phyloP scores from a whole-genome alignment of 257 asterid genomes.

The Lithospermum erythrorhizon region DNA sequence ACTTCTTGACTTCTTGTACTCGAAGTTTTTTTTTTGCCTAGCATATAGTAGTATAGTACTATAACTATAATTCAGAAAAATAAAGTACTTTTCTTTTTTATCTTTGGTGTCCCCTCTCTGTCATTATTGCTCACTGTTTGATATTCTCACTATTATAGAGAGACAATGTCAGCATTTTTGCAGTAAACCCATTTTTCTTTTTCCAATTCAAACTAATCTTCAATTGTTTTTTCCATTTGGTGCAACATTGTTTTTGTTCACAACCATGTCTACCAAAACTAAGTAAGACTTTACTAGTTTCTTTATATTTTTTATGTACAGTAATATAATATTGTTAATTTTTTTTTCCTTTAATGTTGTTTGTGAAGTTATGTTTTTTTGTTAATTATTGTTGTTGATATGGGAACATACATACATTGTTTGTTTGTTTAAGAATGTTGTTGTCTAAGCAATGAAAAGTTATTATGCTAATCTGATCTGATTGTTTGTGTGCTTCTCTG shows the following conservation, averaged over 20 bases:
- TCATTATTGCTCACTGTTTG: background rate
- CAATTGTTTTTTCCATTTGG: background rate
- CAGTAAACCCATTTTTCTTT: conserved; percentile 1
- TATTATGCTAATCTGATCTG: no score
- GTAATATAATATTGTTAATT: conserved; percentile 16
- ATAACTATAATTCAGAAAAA: background rate
- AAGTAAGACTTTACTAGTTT: conserved; percentile 42
- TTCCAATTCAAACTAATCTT: conserved; percentile 1
- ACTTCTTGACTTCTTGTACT: no score
- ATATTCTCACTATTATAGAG: background rate
- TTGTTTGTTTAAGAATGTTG: background rate
- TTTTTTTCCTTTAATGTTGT: conserved; percentile 1
- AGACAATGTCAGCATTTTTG: conserved; percentile 9
- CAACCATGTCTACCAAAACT: conserved; percentile 62
- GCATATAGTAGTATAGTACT: no score
- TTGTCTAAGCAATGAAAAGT: background rate
- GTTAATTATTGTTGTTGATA: background rate
- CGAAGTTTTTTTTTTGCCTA: no score
- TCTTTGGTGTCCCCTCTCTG: background rate
- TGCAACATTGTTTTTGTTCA: background rate
- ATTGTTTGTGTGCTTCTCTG: no score
- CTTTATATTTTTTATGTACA: conserved; percentile 18
- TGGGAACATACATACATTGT: no score
- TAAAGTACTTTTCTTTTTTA: background rate
- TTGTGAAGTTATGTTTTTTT: background rate